Base-by-base conservation (phyloP, 2,329 filamentous ascomycete genomes). In the Fusarium fujikuroi region DNA sequence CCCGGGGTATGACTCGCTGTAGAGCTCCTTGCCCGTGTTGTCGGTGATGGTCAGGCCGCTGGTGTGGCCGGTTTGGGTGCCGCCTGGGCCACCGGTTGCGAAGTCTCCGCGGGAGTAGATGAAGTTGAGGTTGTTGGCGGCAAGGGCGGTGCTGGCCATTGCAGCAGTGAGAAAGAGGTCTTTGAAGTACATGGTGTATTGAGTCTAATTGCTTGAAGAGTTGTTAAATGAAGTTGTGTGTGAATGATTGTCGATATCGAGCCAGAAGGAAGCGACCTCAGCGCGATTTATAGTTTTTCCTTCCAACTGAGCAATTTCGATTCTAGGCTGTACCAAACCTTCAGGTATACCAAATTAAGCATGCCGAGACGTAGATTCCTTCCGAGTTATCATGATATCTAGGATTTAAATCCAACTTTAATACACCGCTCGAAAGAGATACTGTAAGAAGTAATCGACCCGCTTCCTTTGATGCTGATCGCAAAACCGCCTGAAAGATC, bases 81-180 rank as follows among this genome's bases (percentile, higher is more conserved):
- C 32, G 19, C 42, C 56, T 21, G 32, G 32, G 19, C 32, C 56
- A 19, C 42, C 42, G 15, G 42, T 49, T 5, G 42, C 23, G 5
- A 59, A 59, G 42, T 59, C 30, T 15, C 56, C 42, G 18, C 42
- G 32, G 43, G 42, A 59, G 21, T 49, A 49, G 23, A 49, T 49
- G 42, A 47, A 59, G 56, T 59, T 59, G n/a, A 49, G 42, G 19
- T 59, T 59, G 12, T 47, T 28, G 12, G 44, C 19, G 18, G 44
- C 25, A 19, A 47, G 25, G 25, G 25, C 19, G 44, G 44, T 15
- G 44, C 44, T 28, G 19, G 4, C 25, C 25, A 28, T 47, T 10
- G 19, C 3, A 7, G 44, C 6, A 28, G 19, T 11, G 12, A 47
- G 4, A 28, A 47, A 1, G 3, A 47, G 12, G 9, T 12, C 25